Evolutionary conservation across 2,329 filamentous ascomycete species (phyloP).

Genomic region (Clarireedia hainanense): DNA sequence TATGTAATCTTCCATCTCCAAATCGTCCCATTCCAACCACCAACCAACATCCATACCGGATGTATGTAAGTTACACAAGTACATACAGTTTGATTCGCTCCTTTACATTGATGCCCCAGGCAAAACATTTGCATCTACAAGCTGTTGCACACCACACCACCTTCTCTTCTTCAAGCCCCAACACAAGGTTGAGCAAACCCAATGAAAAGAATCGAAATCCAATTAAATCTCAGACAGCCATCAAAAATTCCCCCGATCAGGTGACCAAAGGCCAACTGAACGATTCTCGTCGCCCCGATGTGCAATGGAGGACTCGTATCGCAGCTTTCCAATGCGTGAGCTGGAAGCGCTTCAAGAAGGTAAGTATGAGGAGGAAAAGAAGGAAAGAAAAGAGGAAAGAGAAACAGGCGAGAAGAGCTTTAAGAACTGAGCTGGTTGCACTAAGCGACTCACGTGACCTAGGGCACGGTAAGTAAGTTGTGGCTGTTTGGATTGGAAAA

Average conservation of each 20-base stretch:
- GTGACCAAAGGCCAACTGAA: slow-evolving; percentile 30
- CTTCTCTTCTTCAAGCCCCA: slow-evolving; percentile 31
- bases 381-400: slow-evolving; percentile 5
- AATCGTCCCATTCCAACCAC: no score
- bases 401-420: background rate
- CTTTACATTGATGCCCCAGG: no score
- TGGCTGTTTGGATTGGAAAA: no score
- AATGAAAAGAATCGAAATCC: slow-evolving; percentile 30
- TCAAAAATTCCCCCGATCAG: slow-evolving; percentile 31
- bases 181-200: slow-evolving; percentile 24
- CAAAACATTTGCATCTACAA: background rate
- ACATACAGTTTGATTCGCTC: no score
- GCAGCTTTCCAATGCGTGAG: slow-evolving; percentile 26
- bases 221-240: slow-evolving; percentile 17
- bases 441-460: no score
- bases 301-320: slow-evolving; percentile 47
- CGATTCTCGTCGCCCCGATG: slow-evolving; percentile 41
- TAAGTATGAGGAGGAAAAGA: slow-evolving; percentile 31
- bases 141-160: background rate
- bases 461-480: no score
- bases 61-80: no score
- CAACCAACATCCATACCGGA: no score
- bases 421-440: background rate
- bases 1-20: no score
- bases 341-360: slow-evolving; percentile 26